These are phyloP conservation scores for Musa acuminata DNA, from an alignment of 176 grass and related monocot species.

Conservation along the genomic window DNA sequence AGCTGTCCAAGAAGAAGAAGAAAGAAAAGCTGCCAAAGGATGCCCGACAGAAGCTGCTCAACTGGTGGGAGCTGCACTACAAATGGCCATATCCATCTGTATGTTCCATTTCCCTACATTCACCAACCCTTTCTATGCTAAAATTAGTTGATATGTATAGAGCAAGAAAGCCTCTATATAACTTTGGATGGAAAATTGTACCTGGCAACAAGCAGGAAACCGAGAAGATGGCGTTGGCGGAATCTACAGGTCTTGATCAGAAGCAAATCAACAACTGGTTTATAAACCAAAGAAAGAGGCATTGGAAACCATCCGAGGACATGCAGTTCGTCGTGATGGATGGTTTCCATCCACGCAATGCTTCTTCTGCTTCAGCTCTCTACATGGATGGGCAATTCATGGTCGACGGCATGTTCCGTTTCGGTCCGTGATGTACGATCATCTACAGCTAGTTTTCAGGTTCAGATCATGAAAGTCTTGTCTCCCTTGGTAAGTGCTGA, in stretches of 20 bases:
- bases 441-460: no score
- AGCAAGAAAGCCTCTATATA: no score
- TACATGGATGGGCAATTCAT: conserved; percentile 48
- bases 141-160: neutral
- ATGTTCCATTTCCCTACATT: neutral
- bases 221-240: conserved; percentile 65
- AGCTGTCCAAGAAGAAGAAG: conserved; percentile 11
- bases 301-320: conserved; percentile 75
- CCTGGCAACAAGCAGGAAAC: conserved; percentile 36
- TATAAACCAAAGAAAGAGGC: conserved; percentile 95
- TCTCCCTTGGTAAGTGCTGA: no score
- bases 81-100: conserved; percentile 8
- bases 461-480: no score
- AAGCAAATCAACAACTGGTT: conserved; percentile 99
- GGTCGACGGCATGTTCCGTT: conserved; percentile 27
- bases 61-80: conserved; percentile 9
- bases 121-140: neutral
- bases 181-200: no score
- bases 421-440: neutral
- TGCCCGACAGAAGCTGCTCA: neutral
- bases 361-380: conserved; percentile 9
- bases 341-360: conserved; percentile 32
- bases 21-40: conserved; percentile 9
- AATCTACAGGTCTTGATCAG: conserved; percentile 72
- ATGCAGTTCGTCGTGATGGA: conserved; percentile 50